Base-by-base conservation (phyloP, 441 rosid genomes). In the Metrosideros polymorpha region DNA sequence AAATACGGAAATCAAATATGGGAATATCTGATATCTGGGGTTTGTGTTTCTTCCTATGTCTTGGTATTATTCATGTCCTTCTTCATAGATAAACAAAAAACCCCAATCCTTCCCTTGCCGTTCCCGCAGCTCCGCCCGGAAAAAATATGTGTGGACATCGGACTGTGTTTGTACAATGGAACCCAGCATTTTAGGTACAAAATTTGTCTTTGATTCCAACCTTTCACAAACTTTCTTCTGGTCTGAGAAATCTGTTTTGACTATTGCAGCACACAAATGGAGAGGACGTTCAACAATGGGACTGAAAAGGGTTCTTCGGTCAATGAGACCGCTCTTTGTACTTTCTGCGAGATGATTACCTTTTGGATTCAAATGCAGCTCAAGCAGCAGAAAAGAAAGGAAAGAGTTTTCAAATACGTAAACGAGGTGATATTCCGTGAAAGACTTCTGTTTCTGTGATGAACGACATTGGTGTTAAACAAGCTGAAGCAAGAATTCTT, bases 291-390 rank as follows among this genome's bases (percentile, higher is more conserved):
- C 59, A 83, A 85, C 57, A 87, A 86, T 43, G 83, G 59, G 82
- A 85, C 86, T 5, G 51, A 24, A 27, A 56, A 66, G 12, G 88
- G 87, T 27, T 83, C 89, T 32, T 47, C 86, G 5, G 42, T 85
- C 17, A 85, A 88, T 27, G 91, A 91, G 84, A 88, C 85, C 84
- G 83, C 90, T 12, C 10, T 87, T 14, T 92, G 96, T 82, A 88
- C 94, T 82, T 89, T 93, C 85, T 92, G 94, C 57, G 94, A 92
- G 91, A 94, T 92, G 93, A 87, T 92, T 39, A 90, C 91, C 77
- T 92, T 90, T 86, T 92, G 96, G 94, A 85, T 92, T 85, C 94
- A 94, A 88, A 87, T 92, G 87, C 94, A 93, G 89, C 91, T 93
- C 59, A 92, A 88, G 82, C 91, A 92, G 76, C 89, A 92, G 86